phyloP scores from a whole-genome alignment of 306 rosid species.

The Vigna mungo region DNA sequence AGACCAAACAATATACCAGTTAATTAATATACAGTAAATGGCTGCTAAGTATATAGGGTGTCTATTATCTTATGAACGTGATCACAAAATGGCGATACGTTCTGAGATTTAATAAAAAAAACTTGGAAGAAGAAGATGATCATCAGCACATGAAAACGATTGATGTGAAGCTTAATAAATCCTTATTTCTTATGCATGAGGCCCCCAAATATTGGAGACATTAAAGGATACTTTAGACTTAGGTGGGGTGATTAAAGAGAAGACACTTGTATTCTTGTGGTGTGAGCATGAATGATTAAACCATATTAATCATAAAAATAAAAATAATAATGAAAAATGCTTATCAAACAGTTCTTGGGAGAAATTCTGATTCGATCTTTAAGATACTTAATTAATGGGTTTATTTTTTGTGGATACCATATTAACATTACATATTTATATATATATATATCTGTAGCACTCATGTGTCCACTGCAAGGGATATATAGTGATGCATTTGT shows the following conservation, averaged over 20 bases:
- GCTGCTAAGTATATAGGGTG: background rate
- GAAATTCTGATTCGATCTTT: no score
- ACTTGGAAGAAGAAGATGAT: background rate
- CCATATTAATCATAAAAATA: background rate
- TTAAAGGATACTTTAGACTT: slow-evolving; percentile 14
- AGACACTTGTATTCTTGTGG: background rate
- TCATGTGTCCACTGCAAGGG: slow-evolving; percentile 1
- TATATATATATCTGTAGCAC: background rate
- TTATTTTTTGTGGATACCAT: slow-evolving; percentile 2
- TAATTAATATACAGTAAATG: background rate
- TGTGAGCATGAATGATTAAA: background rate
- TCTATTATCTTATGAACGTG: background rate
- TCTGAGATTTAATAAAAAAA: background rate
- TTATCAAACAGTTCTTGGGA: no score
- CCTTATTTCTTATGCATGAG: background rate
- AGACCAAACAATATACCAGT: background rate
- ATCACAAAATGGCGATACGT: background rate
- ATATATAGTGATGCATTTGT: slow-evolving; percentile 24
- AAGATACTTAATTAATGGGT: background rate
- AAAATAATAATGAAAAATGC: background rate
- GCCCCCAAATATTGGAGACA: slow-evolving; percentile 3
- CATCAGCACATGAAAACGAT: background rate
- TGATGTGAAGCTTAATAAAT: background rate
- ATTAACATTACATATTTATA: no score
- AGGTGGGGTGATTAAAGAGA: background rate